Conservation (phyloP, 176 grass and related monocot species). For the Avena atlantica region DNA sequence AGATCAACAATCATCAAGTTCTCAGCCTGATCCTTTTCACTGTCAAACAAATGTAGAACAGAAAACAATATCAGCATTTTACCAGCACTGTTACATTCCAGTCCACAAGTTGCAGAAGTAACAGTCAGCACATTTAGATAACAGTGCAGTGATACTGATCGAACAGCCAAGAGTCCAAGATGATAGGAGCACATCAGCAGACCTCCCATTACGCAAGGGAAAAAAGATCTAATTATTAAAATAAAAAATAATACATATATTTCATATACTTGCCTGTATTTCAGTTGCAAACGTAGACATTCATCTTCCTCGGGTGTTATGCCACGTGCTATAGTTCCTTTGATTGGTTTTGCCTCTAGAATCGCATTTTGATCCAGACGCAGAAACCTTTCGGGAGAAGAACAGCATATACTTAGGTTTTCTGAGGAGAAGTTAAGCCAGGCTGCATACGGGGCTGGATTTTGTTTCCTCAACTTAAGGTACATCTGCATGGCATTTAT, state of each 20-base stretch:
- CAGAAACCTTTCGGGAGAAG: slow-evolving; percentile 94
- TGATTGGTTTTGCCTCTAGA: slow-evolving; percentile 96
- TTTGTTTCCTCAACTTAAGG: slow-evolving; percentile 78
- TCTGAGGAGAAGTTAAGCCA: slow-evolving; percentile 92
- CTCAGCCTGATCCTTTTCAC: slow-evolving; percentile 98
- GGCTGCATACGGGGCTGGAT: slow-evolving; percentile 93
- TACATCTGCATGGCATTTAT: slow-evolving; percentile 73
- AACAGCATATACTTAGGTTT: slow-evolving; percentile 85
- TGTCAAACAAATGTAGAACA: slow-evolving; percentile 42
- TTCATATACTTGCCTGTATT: slow-evolving; percentile 73
- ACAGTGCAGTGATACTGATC: not conserved
- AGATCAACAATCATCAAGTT: slow-evolving; percentile 99
- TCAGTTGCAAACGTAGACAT: slow-evolving; percentile 75
- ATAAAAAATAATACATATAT: not conserved
- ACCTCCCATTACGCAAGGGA: not conserved
- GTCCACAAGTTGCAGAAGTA: not conserved
- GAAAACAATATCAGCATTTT: slow-evolving; percentile 28
- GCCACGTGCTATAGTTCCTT: slow-evolving; percentile 91
- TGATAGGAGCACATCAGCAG: not conserved
- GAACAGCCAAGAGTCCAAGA: not conserved
- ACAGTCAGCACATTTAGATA: not conserved
- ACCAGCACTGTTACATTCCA: not conserved
- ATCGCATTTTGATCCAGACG: slow-evolving; percentile 62
- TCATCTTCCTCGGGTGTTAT: slow-evolving; percentile 88
- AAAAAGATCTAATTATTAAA: not conserved